Evolutionary conservation across 1,284 basidiomycete genomes (phyloP).

Genomic region (Termitomyces sp.): DNA sequence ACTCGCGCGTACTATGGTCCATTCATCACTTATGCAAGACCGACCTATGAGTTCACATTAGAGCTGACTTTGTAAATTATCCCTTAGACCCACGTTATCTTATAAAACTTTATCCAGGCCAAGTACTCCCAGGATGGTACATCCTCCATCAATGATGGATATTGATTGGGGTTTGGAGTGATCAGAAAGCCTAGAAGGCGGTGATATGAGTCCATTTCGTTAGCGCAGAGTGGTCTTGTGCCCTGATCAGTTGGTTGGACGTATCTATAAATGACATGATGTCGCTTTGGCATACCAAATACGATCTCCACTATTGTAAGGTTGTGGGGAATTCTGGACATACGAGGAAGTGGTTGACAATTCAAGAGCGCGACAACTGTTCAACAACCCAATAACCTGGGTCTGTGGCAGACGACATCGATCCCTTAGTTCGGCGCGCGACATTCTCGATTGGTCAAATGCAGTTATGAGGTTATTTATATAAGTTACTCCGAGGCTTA

Average conservation of each 20-base stretch:
- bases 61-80: neutral
- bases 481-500: neutral
- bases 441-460: neutral
- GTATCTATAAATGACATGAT: neutral
- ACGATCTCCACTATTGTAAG: neutral
- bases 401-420: neutral
- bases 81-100: neutral
- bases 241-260: neutral
- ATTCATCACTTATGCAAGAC: neutral
- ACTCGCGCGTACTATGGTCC: neutral
- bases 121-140: neutral
- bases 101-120: neutral
- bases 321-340: neutral
- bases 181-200: constrained; percentile 1
- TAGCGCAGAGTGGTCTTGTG: constrained; percentile 3
- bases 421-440: neutral
- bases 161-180: neutral
- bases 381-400: neutral
- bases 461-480: neutral
- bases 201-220: neutral
- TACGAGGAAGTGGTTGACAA: neutral
- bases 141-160: constrained; percentile 6
- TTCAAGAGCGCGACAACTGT: neutral
- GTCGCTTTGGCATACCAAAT: neutral
- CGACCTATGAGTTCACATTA: neutral